These are phyloP conservation scores for Cyberlindnera galapagoensis DNA, from an alignment of 805 yeast species.

Conservation along the genomic window DNA sequence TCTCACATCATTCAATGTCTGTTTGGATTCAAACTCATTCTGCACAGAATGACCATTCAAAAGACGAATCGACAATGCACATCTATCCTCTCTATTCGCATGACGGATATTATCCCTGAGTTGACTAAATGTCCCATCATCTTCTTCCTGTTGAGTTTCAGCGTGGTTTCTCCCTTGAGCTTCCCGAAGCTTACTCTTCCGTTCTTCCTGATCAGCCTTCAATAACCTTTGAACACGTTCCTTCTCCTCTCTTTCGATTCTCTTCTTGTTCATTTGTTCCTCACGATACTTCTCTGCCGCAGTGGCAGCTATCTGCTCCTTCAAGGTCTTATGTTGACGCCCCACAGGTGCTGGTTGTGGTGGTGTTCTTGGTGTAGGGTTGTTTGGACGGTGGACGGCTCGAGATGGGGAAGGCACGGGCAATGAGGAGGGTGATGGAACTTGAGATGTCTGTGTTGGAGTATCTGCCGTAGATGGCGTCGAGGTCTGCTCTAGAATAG, in stretches of 20 bases:
- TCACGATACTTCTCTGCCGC: conserved; percentile 33
- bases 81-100: conserved; percentile 9
- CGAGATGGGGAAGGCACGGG: conserved; percentile 2
- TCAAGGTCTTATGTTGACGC: conserved; percentile 24
- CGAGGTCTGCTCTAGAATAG: not conserved
- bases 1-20: conserved; percentile 53
- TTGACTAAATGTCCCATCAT: conserved; percentile 19
- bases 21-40: conserved; percentile 39
- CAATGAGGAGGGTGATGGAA: conserved; percentile 6
- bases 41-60: conserved; percentile 59
- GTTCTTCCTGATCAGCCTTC: conserved; percentile 46
- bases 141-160: conserved; percentile 25
- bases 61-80: conserved; percentile 53
- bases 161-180: conserved; percentile 15
- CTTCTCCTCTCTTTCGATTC: conserved; percentile 41
- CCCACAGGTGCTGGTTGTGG: conserved; percentile 2
- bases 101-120: conserved; percentile 17
- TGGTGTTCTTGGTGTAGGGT: conserved; percentile 8
- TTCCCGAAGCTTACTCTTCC: conserved; percentile 21
- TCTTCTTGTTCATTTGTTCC: conserved; percentile 29
- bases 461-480: no score
- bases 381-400: conserved; percentile 10
- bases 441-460: conserved; percentile 6
- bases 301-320: conserved; percentile 35
- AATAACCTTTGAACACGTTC: conserved; percentile 48